Base-by-base conservation (phyloP, 2,329 filamentous ascomycete species). In the Diaporthe amygdali region DNA sequence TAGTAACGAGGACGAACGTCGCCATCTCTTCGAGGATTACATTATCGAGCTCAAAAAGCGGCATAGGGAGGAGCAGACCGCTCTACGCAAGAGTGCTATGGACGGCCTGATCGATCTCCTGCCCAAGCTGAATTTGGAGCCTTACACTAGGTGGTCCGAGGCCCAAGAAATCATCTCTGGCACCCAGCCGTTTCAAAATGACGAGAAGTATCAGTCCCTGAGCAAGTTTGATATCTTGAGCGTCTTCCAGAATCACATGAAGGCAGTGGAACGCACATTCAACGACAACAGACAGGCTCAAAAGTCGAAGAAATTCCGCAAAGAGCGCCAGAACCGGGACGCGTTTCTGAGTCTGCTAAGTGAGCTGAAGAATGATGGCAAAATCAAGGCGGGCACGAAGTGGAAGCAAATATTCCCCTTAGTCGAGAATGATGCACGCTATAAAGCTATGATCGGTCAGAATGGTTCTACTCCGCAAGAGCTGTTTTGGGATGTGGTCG, bases 161-260 rank as follows among this genome's bases (percentile, higher is more conserved):
- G 96, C 95, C 56, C 94, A 97, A 81, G 89, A 90, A 75, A 90
- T 93, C 77, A 93, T 99, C 76, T 91, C 94, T 78, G 90, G 90
- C 67, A 94, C 93, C 79, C 88, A 92, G 74, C 91, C 90, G 74
- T 95, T 97, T 80, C 90, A 94, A 81, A 88, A 87, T 79, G 94
- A 97, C 76, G 90, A 93, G 79, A 96, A 94, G 84, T 97, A 97
- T 85, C 90, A 94, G 82, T 85, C 91, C 78, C 90, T 99, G 76
- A 95, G 87, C 83, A 94, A 95, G 80, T 93, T 94, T 83, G 96
- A 99, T 82, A 90, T 98, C 79, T 88, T 99, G 84, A 95, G 91
- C 78, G 93, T 93, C 72, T 99, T 98, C 82, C 95, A 98, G 84
- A 94, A 93, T 78, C 96, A 98, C 79, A 96, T 98, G 85, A 97